Evolutionary conservation across 1,284 basidiomycete species (phyloP), one percentile per base, ranked within the genome.

Genomic region (Filobasidium uniguttulatum): DNA sequence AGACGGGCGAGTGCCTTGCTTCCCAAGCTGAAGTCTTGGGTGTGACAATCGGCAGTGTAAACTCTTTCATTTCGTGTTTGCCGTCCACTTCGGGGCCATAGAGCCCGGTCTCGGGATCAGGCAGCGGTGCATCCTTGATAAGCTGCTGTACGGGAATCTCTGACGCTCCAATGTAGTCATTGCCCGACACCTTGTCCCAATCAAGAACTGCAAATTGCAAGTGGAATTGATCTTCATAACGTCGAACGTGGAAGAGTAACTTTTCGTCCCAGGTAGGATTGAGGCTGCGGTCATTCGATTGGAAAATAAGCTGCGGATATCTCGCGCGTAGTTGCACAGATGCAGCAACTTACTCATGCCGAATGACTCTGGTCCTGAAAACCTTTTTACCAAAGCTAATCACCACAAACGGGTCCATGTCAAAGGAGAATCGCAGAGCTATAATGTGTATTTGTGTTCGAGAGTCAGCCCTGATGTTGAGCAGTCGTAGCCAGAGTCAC

Each of bases 401-500:
- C 57, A 98, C 89, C 14, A 89, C 85, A 61, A 96, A 97, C 0
- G 90, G 90, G 61, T 98, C 90, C 90, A 97, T 97, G 63, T 97
- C 91, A 45, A 61, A 67, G 5, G 61, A 60, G 17, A 67, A 57
- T 19, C 61, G 58, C 9, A 69, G 50, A 9, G 66, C 65, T 66
- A 46, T 5, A 33, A 15, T 25, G n/a, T 3, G 14, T 9, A 33
- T 33, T 9, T 33, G 10, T n/a, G n/a, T 33, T n/a, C 9, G 3
- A 37, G 3, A 49, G 19, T 38, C 17, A 37, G 20, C 6, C 20
- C 28, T 3, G 17, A n/a, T 28, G 20, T 36, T n/a, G n/a, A 19
- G 12, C n/a, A 3, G 6, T 12, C 40, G 9, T 26, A 22, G 5
- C 6, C 46, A 25, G 22, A 33, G 12, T 3, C 12, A 76, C 83